Conservation (phyloP, 345 rosid species). For the Camelina hispida region DNA sequence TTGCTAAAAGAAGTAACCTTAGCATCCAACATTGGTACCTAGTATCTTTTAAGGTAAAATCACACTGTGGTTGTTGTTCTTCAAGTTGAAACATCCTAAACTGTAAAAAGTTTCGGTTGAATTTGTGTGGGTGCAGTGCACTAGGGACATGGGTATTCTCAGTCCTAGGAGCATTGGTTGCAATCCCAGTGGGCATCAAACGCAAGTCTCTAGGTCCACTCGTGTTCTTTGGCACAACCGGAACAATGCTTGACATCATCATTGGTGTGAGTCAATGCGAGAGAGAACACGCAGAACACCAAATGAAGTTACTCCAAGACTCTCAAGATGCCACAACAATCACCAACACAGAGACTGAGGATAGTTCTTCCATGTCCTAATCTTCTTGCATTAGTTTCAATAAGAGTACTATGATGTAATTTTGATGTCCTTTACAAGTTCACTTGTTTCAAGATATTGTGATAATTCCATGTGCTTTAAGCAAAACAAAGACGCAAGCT, state of each 20-base stretch:
- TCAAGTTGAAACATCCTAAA: constrained; percentile 6
- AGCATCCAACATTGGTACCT: not conserved
- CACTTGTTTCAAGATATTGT: constrained; percentile 14
- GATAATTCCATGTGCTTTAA: not conserved
- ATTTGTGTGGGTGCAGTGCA: constrained; percentile 55
- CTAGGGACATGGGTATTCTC: constrained; percentile 97
- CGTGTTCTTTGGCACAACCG: constrained; percentile 95
- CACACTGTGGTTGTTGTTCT: constrained; percentile 8
- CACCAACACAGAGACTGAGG: constrained; percentile 30
- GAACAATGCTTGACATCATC: constrained; percentile 94
- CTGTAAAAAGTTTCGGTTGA: not conserved
- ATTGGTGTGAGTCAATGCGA: constrained; percentile 88
- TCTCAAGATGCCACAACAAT: constrained; percentile 48
- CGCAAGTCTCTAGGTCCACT: constrained; percentile 88
- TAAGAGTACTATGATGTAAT: constrained; percentile 2
- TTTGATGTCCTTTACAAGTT: not conserved
- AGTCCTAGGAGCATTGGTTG: constrained; percentile 79
- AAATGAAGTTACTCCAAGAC: constrained; percentile 73
- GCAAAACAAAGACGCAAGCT: constrained; percentile 5
- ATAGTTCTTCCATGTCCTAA: constrained; percentile 29
- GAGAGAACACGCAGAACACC: constrained; percentile 97
- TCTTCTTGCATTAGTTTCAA: not conserved
- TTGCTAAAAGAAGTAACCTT: not conserved
- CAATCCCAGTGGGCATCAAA: constrained; percentile 91
- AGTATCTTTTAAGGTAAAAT: not conserved